Conservation (phyloP, 2,329 filamentous ascomycete genomes). For the Arachnopeziza araneosa region DNA sequence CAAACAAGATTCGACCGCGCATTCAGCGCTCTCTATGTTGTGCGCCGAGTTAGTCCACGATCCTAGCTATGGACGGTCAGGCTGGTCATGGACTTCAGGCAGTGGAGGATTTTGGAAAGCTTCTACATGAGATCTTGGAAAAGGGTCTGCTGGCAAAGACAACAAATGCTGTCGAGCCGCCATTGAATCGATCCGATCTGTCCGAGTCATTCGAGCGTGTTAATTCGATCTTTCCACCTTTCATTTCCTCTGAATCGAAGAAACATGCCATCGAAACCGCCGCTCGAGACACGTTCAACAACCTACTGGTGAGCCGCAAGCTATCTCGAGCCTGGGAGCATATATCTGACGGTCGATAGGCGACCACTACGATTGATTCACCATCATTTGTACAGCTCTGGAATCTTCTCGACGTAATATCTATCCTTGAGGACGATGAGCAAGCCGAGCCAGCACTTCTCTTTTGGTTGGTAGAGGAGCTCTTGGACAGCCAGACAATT, state of each 20-base stretch:
- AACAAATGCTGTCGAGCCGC: slow-evolving; percentile 61
- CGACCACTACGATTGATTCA: slow-evolving; percentile 68
- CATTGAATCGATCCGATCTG: slow-evolving; percentile 65
- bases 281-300: slow-evolving; percentile 73
- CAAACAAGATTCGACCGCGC: not conserved
- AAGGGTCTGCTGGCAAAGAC: slow-evolving; percentile 56
- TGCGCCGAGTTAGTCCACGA: not conserved
- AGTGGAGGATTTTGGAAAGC: slow-evolving; percentile 46
- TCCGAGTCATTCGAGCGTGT: slow-evolving; percentile 43
- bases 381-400: slow-evolving; percentile 78
- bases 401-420: slow-evolving; percentile 91
- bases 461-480: slow-evolving; percentile 88
- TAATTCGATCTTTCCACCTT: slow-evolving; percentile 33
- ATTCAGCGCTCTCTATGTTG: not conserved
- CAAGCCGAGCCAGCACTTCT: slow-evolving; percentile 72
- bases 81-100: slow-evolving; percentile 47
- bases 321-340: slow-evolving; percentile 22
- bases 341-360: slow-evolving; percentile 45
- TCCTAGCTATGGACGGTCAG: slow-evolving; percentile 21
- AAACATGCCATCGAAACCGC: slow-evolving; percentile 71
- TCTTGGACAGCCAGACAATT: slow-evolving; percentile 93
- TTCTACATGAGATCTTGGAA: slow-evolving; percentile 53
- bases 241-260: slow-evolving; percentile 21
- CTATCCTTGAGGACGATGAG: slow-evolving; percentile 78
- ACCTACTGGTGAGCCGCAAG: slow-evolving; percentile 59